phyloP scores from a whole-genome alignment of 306 rosid genomes.

The Cucurbita moschata region DNA sequence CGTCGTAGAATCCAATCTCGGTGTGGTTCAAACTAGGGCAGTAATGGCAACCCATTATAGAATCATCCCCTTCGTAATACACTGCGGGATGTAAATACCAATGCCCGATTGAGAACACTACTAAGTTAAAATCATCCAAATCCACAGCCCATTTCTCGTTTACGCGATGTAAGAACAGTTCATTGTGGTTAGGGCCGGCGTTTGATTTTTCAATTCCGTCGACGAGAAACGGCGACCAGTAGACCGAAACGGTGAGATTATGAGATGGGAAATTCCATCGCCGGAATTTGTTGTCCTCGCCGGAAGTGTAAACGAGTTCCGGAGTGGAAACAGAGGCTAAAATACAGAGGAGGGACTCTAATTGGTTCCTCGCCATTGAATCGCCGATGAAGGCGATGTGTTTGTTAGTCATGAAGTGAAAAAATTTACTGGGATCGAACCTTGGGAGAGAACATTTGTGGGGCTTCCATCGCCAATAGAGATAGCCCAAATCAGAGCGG shows the following conservation, averaged over 20 bases:
- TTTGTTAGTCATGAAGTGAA: slow-evolving; percentile 37
- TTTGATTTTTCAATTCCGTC: slow-evolving; percentile 57
- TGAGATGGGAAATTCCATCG: slow-evolving; percentile 53
- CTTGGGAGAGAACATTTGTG: slow-evolving; percentile 47
- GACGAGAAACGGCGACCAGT: slow-evolving; percentile 91
- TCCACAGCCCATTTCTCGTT: slow-evolving; percentile 69
- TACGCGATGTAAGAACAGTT: slow-evolving; percentile 50
- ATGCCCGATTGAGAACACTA: slow-evolving; percentile 70
- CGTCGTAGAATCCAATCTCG: slow-evolving; percentile 72
- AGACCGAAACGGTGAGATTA: slow-evolving; percentile 42
- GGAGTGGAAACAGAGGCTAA: slow-evolving; percentile 44
- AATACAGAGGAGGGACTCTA: slow-evolving; percentile 89
- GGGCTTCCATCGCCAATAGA: slow-evolving; percentile 81
- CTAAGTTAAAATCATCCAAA: slow-evolving; percentile 30
- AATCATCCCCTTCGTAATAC: slow-evolving; percentile 37
- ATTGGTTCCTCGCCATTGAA: slow-evolving; percentile 91
- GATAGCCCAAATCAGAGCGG: slow-evolving; percentile 48
- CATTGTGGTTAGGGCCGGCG: slow-evolving; percentile 26
- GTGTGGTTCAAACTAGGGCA: slow-evolving; percentile 71
- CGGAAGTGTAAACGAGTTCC: slow-evolving; percentile 38
- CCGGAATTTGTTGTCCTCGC: slow-evolving; percentile 61
- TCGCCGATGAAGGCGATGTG: slow-evolving; percentile 83
- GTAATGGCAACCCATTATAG: slow-evolving; percentile 65
- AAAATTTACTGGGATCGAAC: slow-evolving; percentile 63
- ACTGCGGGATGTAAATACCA: slow-evolving; percentile 93